Conservation (phyloP, 306 rosid species). For the Lagenaria siceraria region DNA sequence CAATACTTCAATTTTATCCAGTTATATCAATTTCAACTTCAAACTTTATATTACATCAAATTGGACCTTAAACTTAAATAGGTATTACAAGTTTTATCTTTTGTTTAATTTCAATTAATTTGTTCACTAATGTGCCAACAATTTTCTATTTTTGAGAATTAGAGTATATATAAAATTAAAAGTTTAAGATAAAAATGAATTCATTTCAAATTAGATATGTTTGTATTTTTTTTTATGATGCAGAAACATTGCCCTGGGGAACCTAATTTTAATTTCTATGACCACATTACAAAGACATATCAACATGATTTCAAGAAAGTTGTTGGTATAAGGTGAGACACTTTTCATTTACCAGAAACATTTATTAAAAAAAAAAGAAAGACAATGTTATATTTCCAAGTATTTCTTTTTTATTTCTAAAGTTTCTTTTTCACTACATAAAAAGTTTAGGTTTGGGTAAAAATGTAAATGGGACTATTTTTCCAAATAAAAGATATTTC, state of each 20-base stretch:
- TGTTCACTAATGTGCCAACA: too few species aligned
- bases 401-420: background rate
- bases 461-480: too few species aligned
- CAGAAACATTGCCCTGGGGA: constrained; percentile 30
- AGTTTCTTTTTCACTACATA: background rate
- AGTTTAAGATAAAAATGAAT: background rate
- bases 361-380: too few species aligned
- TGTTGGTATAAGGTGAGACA: constrained; percentile 66
- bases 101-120: too few species aligned
- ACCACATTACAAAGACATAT: constrained; percentile 32
- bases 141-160: too few species aligned
- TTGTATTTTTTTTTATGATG: background rate
- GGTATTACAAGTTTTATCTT: too few species aligned
- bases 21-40: too few species aligned
- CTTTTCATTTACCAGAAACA: background rate
- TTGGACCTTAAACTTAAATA: too few species aligned
- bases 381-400: background rate
- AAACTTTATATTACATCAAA: too few species aligned
- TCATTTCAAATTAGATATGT: background rate
- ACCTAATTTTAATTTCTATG: constrained; percentile 35
- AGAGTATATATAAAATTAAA: background rate
- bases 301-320: constrained; percentile 56
- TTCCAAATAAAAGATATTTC: too few species aligned
- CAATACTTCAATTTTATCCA: too few species aligned
- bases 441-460: too few species aligned